Percentiles rank a stretch among this genome's conserved stretches.
Conservation (phyloP, 2,329 filamentous ascomycete genomes). For the Microdochium trichocladiopsis region DNA sequence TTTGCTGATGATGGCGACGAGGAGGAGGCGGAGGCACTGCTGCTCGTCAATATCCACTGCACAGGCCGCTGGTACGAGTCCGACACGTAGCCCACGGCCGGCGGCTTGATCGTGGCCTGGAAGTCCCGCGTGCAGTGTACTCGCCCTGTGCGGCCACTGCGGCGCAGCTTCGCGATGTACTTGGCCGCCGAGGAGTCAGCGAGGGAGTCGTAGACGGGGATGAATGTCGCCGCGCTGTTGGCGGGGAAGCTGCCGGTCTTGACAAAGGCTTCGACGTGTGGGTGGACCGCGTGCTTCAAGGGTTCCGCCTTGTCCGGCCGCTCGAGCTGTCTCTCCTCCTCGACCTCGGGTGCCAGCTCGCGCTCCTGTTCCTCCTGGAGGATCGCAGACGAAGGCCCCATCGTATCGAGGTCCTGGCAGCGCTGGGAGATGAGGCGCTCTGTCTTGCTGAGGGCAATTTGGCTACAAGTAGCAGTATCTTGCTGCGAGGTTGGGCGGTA, state of each 20-base stretch:
- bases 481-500: slow-evolving; percentile 33
- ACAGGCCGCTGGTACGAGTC: slow-evolving; percentile 46
- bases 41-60: slow-evolving; percentile 42
- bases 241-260: slow-evolving; percentile 20
- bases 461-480: background rate
- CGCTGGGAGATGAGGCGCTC: slow-evolving; percentile 22
- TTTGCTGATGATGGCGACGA: slow-evolving; percentile 4
- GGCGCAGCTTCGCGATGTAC: background rate
- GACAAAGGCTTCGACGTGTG: slow-evolving; percentile 32
- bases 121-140: slow-evolving; percentile 41
- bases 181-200: slow-evolving; percentile 28
- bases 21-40: slow-evolving; percentile 3
- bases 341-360: slow-evolving; percentile 57
- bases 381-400: background rate
- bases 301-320: slow-evolving; percentile 33
- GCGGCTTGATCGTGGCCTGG: slow-evolving; percentile 29
- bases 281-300: slow-evolving; percentile 31
- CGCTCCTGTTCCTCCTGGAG: slow-evolving; percentile 63
- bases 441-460: slow-evolving; percentile 1
- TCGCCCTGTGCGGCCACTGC: background rate
- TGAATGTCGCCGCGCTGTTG: slow-evolving; percentile 24
- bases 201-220: slow-evolving; percentile 38
- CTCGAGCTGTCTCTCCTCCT: slow-evolving; percentile 51
- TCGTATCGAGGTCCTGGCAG: slow-evolving; percentile 2
- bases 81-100: slow-evolving; percentile 3